Base-by-base conservation (phyloP, 2,329 filamentous ascomycete genomes). In the Calonectria pseudoturangicola region DNA sequence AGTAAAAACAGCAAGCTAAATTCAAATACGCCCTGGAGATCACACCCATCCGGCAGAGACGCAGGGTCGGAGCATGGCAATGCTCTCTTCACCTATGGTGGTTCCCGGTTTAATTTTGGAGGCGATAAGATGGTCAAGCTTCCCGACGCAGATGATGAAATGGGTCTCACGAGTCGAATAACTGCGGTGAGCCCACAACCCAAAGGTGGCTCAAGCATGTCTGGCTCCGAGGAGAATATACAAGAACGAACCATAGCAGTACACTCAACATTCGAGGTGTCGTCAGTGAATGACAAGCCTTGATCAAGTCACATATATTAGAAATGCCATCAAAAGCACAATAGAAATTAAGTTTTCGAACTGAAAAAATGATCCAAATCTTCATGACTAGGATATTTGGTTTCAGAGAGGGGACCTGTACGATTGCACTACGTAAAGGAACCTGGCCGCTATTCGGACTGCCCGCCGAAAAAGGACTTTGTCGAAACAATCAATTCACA, bases 71-170 rank as follows among this genome's bases (percentile, higher is more conserved):
- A 54, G 15, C 28, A 54, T 9, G 50, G 50, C 13, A 54, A 54
- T 6, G 28, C 72, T 2, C 50, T 68, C 13, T 73, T 73, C 18
- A 71, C 64, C 2, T 71, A 71, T 0, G 68, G 72, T 6, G 72
- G 72, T 5, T 66, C 72, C 3, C 51, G 39, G 15, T 73, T 63
- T 21, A 60, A 60, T 12, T 54, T 54, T 33, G 50, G 50, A 13
- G 50, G 27, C 18, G 43, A 56, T 2, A 48, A 71, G 3, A 71
- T 41, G 41, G 8, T 65, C 10, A 71, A 68, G 56, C 64, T 73
- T 10, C 30, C 13, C 1, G 64, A 71, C 4, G 9, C 25, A 18
- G 68, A 73, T 8, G 72, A 73, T n/a, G 68, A 73, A 39, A 60
- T 71, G 13, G 67, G 65, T 18, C 36, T 71, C 33, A 73, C 62